phyloP scores from a whole-genome alignment of 805 yeast genomes.

The Candida gorgasii region DNA sequence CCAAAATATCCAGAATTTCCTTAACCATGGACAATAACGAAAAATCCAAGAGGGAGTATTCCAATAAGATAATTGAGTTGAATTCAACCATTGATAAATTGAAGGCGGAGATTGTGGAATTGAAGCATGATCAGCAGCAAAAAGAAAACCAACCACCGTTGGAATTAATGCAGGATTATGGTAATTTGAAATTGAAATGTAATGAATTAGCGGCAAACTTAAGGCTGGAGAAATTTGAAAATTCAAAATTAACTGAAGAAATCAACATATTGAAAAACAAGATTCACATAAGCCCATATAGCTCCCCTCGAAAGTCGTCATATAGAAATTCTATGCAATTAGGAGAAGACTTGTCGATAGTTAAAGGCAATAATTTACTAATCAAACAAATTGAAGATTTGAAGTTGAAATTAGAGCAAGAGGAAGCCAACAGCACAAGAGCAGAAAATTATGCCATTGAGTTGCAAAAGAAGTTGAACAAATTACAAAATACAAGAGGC shows the following conservation, averaged over 20 bases:
- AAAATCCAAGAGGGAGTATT: constrained; percentile 26
- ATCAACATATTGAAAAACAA: constrained; percentile 60
- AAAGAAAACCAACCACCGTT: constrained; percentile 39
- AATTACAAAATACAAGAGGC: constrained; percentile 42
- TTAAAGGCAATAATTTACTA: constrained; percentile 19
- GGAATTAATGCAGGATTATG: constrained; percentile 43
- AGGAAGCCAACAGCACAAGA: constrained; percentile 49
- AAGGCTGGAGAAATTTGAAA: constrained; percentile 48
- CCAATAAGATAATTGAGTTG: constrained; percentile 27
- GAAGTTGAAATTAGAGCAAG: constrained; percentile 50
- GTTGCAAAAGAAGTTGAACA: constrained; percentile 43
- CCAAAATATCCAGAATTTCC: constrained; percentile 20
- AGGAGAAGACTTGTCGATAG: constrained; percentile 29
- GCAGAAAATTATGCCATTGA: constrained; percentile 52
- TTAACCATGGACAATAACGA: constrained; percentile 23
- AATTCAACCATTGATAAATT: constrained; percentile 24
- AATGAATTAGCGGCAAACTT: constrained; percentile 53
- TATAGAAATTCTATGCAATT: constrained; percentile 34
- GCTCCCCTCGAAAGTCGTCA: constrained; percentile 29
- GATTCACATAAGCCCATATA: constrained; percentile 18
- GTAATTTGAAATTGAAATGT: constrained; percentile 49
- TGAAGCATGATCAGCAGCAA: constrained; percentile 23
- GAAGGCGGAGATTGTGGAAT: constrained; percentile 18
- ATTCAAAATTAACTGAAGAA: constrained; percentile 53
- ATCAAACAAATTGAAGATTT: constrained; percentile 49